A percentile compares a stretch with the other conserved stretches of the same genome.
phyloP scores from a whole-genome alignment of 1,284 basidiomycete species.

The Marasmius tenuissimus region DNA sequence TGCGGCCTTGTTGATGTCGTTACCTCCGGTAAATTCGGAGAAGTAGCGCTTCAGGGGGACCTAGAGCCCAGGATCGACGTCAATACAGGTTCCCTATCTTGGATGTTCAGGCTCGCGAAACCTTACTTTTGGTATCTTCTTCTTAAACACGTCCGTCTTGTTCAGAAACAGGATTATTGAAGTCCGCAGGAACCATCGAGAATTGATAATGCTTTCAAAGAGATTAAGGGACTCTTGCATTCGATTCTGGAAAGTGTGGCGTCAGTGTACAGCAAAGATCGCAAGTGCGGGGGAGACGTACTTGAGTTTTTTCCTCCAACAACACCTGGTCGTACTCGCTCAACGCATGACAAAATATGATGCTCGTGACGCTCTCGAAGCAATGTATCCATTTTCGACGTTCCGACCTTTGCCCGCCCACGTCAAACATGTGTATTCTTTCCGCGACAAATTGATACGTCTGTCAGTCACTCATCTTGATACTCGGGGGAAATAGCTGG shows the following conservation, averaged over 20 bases:
- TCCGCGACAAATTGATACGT: background rate
- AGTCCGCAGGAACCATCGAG: conserved; percentile 93
- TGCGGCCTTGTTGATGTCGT: conserved; percentile 95
- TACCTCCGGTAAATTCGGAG: conserved; percentile 90
- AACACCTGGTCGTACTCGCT: conserved; percentile 85
- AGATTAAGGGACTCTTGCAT: conserved; percentile 93
- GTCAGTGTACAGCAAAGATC: too few species aligned
- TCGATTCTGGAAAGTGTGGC: conserved; percentile 64
- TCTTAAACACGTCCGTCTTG: conserved; percentile 95
- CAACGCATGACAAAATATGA: conserved; percentile 93
- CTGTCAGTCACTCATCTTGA: too few species aligned
- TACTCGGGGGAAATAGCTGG: background rate
- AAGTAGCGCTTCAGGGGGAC: conserved; percentile 88
- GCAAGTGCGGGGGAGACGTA: background rate
- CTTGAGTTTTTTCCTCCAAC: background rate
- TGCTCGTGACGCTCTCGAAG: conserved; percentile 92
- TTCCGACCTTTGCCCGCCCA: conserved; percentile 91
- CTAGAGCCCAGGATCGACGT: conserved; percentile 26
- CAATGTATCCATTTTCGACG: conserved; percentile 97
- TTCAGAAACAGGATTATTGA: conserved; percentile 94
- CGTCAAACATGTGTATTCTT: conserved; percentile 94
- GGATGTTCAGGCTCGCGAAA: background rate
- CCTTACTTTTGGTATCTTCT: conserved; percentile 80
- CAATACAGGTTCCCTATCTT: background rate
- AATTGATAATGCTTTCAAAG: conserved; percentile 96